Evolutionary conservation across 148 eudicot genomes (phyloP).

Genomic region (Chenopodium quinoa): DNA sequence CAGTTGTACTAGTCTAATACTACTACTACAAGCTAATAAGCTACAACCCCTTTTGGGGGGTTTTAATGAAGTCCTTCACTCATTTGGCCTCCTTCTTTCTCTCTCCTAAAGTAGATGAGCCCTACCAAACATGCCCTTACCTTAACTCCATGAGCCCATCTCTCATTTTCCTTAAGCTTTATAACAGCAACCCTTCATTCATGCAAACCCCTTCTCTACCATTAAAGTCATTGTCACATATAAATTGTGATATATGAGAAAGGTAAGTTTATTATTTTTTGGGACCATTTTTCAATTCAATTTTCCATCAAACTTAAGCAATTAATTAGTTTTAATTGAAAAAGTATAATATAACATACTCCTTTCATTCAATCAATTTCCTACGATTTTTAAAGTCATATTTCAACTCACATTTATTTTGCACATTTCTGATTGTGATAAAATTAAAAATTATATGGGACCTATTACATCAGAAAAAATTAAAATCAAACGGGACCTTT

Average conservation of each 20-base stretch:
- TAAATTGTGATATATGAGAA: slow-evolving; percentile 23
- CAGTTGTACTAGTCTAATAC: no score
- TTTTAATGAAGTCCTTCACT: slow-evolving; percentile 20
- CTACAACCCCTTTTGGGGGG: no score
- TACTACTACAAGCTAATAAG: no score
- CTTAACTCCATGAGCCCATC: slow-evolving; percentile 38
- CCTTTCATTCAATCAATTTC: not conserved
- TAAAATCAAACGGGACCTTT: not conserved
- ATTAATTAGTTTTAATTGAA: not conserved
- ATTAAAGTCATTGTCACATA: slow-evolving; percentile 40
- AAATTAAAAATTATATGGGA: not conserved
- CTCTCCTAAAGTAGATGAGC: slow-evolving; percentile 19
- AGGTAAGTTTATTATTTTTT: not conserved
- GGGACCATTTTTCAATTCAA: slow-evolving; percentile 27
- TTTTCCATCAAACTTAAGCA: slow-evolving; percentile 10
- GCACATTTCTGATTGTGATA: not conserved
- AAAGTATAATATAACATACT: no score
- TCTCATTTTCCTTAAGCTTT: slow-evolving; percentile 30
- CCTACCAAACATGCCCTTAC: slow-evolving; percentile 33
- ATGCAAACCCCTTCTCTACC: slow-evolving; percentile 48
- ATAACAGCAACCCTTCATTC: slow-evolving; percentile 63
- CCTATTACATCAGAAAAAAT: not conserved
- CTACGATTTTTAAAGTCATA: not conserved
- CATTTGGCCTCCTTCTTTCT: not conserved
- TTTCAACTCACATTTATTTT: slow-evolving; percentile 1